Evolutionary conservation across 2,329 filamentous ascomycete species (phyloP), one percentile per base, ranked within the genome.

Genomic region (Pseudopithomyces chartarum): DNA sequence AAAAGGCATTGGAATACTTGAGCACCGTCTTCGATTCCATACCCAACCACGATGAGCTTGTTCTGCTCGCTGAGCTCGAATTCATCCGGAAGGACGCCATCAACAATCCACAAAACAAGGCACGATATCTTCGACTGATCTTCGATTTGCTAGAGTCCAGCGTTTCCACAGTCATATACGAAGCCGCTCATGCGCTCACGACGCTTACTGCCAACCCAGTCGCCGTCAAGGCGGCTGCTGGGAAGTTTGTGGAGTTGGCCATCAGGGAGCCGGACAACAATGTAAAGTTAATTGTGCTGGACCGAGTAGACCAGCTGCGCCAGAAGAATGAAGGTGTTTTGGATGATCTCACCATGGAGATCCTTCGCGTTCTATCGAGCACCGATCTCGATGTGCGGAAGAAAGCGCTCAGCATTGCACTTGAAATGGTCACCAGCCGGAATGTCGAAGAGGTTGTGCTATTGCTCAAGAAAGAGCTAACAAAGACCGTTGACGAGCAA

Each of bases 181-280:
- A 99, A 80, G 95, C 95, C 57, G 95, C 95, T 5, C 97, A 94
- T 1, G 97, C 94, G 12, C 84, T 99, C 55, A 98, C 94, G 6
- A 89, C 93, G 1, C 85, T 99, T 52, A 99, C 95, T 19, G 96
- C 87, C 77, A 99, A 99, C 79, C 94, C 95, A 0, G 95, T 99
- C 12, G 95, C 95, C 17, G 94, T 99, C 57, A 99, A 98, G 80
- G 95, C 95, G 23, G 95, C 95, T 10, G 95, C 95, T 13, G 86
- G 87, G 66, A 99, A 99, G 74, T 95, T 99, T 75, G 97, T 98
- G 62, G 95, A 99, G 77, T 83, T 99, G 8, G 92, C 90, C 74
- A 97, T 99, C 75, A 97, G 96, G 79, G 95, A 98, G 78, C 89
- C 95, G 0, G 95, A 99, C 76, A 99, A 99, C 82, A 99, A 99